Conservation (phyloP, 1,139 yeast genomes). For the Sugiyamaella paludigena region DNA sequence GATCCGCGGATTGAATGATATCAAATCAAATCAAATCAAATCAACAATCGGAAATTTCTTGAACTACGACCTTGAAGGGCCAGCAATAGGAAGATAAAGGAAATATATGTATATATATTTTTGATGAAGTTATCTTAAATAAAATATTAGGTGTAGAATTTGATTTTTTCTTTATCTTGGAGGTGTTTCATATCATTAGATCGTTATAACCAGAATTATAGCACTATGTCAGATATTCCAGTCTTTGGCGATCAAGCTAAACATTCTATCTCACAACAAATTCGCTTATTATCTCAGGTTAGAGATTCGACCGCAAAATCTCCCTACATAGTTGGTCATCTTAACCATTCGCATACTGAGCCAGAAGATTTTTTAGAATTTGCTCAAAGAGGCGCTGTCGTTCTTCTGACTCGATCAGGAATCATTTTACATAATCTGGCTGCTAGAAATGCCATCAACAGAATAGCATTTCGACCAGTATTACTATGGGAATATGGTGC, state of each 20-base stretch:
- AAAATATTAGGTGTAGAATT: too few species aligned
- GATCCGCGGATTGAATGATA: too few species aligned
- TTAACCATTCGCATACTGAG: slow-evolving; percentile 30
- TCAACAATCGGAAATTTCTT: too few species aligned
- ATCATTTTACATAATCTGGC: slow-evolving; percentile 29
- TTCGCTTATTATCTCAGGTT: slow-evolving; percentile 14
- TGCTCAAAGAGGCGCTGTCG: slow-evolving; percentile 22
- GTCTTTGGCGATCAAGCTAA: slow-evolving; percentile 18
- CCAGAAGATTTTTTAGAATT: slow-evolving; percentile 27
- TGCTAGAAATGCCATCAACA: slow-evolving; percentile 24
- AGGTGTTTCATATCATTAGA: too few species aligned
- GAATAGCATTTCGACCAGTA: slow-evolving; percentile 25
- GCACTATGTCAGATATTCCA: slow-evolving; percentile 9
- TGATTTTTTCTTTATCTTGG: too few species aligned
- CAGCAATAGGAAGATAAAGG: too few species aligned
- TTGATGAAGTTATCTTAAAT: too few species aligned
- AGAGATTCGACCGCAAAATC: slow-evolving; percentile 7
- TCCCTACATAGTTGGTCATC: slow-evolving; percentile 25
- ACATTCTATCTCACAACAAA: slow-evolving; percentile 23
- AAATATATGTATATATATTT: too few species aligned
- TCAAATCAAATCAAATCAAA: too few species aligned
- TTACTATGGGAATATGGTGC: slow-evolving; percentile 25
- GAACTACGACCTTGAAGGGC: too few species aligned
- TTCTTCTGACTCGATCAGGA: slow-evolving; percentile 26
- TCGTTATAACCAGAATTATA: too few species aligned